These are phyloP conservation scores for Alternaria rosae DNA, from an alignment of 2,329 filamentous ascomycete species.

Conservation along the genomic window DNA sequence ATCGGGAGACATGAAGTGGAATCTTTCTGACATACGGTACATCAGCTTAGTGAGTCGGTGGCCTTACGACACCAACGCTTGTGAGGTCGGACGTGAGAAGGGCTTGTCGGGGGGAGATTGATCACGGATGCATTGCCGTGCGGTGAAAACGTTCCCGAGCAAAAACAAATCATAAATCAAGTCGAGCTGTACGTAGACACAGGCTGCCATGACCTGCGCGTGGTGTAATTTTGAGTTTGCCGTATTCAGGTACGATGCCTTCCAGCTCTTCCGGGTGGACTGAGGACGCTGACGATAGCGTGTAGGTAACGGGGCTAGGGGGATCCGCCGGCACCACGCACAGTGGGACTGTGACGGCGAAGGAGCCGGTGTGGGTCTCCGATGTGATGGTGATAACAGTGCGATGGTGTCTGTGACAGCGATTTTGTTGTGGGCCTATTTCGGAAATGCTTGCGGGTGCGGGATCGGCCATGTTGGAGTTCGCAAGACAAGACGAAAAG, in stretches of 20 bases:
- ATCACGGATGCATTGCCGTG: not conserved
- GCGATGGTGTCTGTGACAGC: not conserved
- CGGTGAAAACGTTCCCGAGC: not conserved
- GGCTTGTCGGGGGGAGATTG: not conserved
- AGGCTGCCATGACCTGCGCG: not conserved
- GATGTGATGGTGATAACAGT: not conserved
- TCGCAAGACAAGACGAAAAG: constrained; percentile 10
- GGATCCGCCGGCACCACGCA: constrained; percentile 1
- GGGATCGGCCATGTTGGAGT: not conserved
- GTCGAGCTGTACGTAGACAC: not conserved
- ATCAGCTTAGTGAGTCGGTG: not conserved
- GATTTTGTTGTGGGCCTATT: constrained; percentile 5
- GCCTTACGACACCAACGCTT: constrained; percentile 1
- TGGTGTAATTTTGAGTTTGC: not conserved
- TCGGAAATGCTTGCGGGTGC: constrained; percentile 13
- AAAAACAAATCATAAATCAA: not conserved
- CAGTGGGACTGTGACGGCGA: not conserved
- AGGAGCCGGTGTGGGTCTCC: not conserved
- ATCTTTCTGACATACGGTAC: not conserved
- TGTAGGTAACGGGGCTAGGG: constrained; percentile 1
- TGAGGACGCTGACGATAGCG: constrained; percentile 2
- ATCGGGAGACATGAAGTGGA: not conserved
- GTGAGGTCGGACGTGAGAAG: not conserved
- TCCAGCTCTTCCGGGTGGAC: constrained; percentile 1
- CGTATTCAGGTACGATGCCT: not conserved